These are phyloP conservation scores for Wickerhamiella brachini DNA, from an alignment of 805 yeast genomes.

Conservation along the genomic window DNA sequence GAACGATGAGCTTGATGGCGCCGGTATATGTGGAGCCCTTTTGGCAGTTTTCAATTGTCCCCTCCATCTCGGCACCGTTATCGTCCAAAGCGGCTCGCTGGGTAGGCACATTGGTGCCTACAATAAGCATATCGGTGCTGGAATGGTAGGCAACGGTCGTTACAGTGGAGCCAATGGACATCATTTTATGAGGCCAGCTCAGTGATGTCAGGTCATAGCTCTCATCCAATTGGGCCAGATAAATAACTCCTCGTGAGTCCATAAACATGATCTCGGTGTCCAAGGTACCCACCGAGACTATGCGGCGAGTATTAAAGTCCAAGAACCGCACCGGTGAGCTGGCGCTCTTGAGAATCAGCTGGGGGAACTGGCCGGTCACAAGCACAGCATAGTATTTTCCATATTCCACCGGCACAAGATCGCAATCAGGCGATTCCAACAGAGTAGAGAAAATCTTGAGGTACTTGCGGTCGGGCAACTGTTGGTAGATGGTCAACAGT, in stretches of 20 bases:
- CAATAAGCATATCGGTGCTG: slow-evolving; percentile 43
- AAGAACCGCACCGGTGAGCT: slow-evolving; percentile 52
- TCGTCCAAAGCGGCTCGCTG: slow-evolving; percentile 46
- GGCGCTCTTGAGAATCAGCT: slow-evolving; percentile 48
- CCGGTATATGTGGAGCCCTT: slow-evolving; percentile 37
- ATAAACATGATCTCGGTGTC: slow-evolving; percentile 25
- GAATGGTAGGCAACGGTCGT: slow-evolving; percentile 60
- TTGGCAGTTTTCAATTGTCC: background rate
- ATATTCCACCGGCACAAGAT: slow-evolving; percentile 48
- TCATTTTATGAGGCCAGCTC: slow-evolving; percentile 23
- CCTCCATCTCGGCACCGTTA: slow-evolving; percentile 31
- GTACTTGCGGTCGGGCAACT: slow-evolving; percentile 17
- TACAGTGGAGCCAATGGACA: slow-evolving; percentile 44
- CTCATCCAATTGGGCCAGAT: slow-evolving; percentile 1
- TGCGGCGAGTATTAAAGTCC: slow-evolving; percentile 50
- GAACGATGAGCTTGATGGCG: slow-evolving; percentile 50
- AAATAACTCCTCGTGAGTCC: slow-evolving; percentile 26
- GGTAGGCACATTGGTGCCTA: slow-evolving; percentile 34
- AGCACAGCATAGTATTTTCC: slow-evolving; percentile 48
- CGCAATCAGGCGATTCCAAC: slow-evolving; percentile 20
- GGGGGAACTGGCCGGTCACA: slow-evolving; percentile 64
- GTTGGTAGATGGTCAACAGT: slow-evolving; percentile 11
- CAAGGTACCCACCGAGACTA: slow-evolving; percentile 35
- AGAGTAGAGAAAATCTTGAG: slow-evolving; percentile 31
- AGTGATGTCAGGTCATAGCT: slow-evolving; percentile 4